Conservation (phyloP, 345 rosid species). For the Dimocarpus longan region DNA sequence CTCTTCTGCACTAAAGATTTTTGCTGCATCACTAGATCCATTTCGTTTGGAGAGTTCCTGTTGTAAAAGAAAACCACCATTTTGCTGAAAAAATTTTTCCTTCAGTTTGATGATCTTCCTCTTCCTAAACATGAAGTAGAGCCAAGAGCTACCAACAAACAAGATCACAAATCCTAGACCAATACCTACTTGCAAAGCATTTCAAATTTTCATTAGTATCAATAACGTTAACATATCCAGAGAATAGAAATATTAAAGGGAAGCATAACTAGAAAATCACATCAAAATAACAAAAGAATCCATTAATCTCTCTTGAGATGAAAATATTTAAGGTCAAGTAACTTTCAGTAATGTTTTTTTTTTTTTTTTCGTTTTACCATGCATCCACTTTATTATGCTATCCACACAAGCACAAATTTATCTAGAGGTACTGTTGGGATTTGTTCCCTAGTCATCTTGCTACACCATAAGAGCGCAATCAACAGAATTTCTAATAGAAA, state of each 20-base stretch:
- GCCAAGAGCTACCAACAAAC: slow-evolving; percentile 13
- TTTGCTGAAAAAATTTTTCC: not conserved
- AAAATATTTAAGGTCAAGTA: too few relatives aligned
- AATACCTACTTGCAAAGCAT: slow-evolving; percentile 5
- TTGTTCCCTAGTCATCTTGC: too few relatives aligned
- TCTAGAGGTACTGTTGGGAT: too few relatives aligned
- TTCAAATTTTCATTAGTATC: not conserved
- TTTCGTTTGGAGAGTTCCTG: slow-evolving; percentile 15
- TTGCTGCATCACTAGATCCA: slow-evolving; percentile 7
- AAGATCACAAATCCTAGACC: slow-evolving; percentile 4
- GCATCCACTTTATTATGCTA: not conserved
- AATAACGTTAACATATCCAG: not conserved
- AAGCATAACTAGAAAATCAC: too few relatives aligned
- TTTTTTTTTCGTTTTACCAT: not conserved
- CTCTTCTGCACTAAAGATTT: slow-evolving; percentile 26
- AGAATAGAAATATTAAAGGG: not conserved
- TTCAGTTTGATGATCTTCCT: slow-evolving; percentile 16
- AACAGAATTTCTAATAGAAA: too few relatives aligned
- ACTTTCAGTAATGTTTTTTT: too few relatives aligned
- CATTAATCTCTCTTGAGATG: too few relatives aligned
- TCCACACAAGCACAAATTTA: too few relatives aligned
- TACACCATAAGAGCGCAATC: too few relatives aligned
- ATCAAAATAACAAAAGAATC: too few relatives aligned
- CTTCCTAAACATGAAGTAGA: slow-evolving; percentile 13
- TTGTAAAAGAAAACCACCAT: slow-evolving; percentile 27